Percentiles rank a stretch among this genome's conserved stretches.
These are phyloP conservation scores for Amanita molliuscula DNA, from an alignment of 768 basidiomycete genomes.

Conservation along the genomic window DNA sequence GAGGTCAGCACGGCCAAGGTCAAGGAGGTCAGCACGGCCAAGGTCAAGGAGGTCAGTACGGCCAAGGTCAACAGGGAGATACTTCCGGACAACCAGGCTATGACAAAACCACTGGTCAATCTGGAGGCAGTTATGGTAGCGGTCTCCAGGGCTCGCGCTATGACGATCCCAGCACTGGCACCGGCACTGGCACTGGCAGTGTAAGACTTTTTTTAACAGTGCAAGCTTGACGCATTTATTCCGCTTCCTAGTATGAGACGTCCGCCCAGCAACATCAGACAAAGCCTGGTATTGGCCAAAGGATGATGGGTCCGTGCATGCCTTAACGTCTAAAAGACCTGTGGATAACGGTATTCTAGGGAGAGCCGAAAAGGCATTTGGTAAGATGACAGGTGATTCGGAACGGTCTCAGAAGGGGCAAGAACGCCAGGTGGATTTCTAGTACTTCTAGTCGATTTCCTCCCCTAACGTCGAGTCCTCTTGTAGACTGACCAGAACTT, in stretches of 20 bases:
- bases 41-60: background rate
- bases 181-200: background rate
- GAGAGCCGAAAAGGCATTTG: background rate
- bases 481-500: background rate
- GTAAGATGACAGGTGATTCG: slow-evolving; percentile 4
- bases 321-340: background rate
- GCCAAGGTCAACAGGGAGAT: background rate
- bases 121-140: background rate
- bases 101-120: background rate
- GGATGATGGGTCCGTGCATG: slow-evolving; percentile 1
- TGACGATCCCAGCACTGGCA: background rate
- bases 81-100: background rate
- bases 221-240: background rate
- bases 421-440: background rate
- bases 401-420: background rate
- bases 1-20: background rate
- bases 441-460: background rate
- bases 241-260: background rate
- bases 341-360: background rate
- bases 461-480: background rate
- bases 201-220: background rate
- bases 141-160: background rate
- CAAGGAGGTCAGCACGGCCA: background rate
- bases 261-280: background rate
- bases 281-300: background rate